A percentile compares a stretch with the other conserved stretches of the same genome.
phyloP scores from a whole-genome alignment of 495 filamentous ascomycete species.

The Emericellopsis terricola region DNA sequence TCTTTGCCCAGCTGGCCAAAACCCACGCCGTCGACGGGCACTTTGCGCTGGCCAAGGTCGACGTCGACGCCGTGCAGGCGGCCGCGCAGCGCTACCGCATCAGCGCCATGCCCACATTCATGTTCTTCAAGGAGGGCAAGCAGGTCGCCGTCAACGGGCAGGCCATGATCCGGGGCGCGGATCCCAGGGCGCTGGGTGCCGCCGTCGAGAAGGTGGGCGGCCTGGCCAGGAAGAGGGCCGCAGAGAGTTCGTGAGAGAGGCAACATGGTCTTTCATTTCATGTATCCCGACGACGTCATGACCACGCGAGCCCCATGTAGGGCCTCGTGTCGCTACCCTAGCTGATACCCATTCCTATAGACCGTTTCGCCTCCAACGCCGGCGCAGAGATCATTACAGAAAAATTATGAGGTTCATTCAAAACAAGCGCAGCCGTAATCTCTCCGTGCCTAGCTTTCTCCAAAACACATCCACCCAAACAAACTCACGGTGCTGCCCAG shows the following conservation, averaged over 20 bases:
- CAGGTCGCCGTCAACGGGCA: slow-evolving; percentile 29
- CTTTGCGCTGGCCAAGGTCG: slow-evolving; percentile 39
- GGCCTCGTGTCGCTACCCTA: no score
- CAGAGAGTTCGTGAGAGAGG: no score
- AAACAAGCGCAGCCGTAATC: no score
- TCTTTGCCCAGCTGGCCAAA: slow-evolving; percentile 31
- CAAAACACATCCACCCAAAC: slow-evolving; percentile 28
- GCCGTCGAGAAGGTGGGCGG: slow-evolving; percentile 15
- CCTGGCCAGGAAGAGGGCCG: slow-evolving; percentile 11
- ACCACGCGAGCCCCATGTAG: no score
- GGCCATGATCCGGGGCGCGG: slow-evolving; percentile 23
- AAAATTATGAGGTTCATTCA: no score
- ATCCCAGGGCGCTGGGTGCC: slow-evolving; percentile 11
- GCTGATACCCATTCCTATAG: no score
- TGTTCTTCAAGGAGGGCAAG: slow-evolving; percentile 61
- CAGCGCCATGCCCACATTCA: slow-evolving; percentile 60
- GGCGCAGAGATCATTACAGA: no score
- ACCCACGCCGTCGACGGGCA: slow-evolving; percentile 19
- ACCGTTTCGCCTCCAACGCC: no score
- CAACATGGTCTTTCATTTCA: no score
- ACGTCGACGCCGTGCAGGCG: slow-evolving; percentile 34
- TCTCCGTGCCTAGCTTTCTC: no score
- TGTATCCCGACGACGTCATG: no score
- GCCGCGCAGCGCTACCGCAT: slow-evolving; percentile 27
- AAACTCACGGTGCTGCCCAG: slow-evolving; percentile 16